Evolutionary conservation across 768 basidiomycete genomes (phyloP), one percentile per base, ranked within the genome.

Genomic region (Lactarius vividus): DNA sequence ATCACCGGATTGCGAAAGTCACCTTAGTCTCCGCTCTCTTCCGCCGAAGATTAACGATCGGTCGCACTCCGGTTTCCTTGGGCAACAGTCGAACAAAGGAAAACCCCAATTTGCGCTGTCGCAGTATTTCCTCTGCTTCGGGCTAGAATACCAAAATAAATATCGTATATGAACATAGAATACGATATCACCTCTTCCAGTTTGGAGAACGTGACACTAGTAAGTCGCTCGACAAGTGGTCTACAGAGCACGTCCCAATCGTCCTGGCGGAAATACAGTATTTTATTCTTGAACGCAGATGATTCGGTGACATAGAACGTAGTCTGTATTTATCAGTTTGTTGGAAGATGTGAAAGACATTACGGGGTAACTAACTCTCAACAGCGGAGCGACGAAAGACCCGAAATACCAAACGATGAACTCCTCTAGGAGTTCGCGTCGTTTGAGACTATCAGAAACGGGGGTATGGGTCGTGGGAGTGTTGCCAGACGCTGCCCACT

Each of bases 351-450:
- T n/a, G 11, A 28, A 29, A 39, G 18, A 7, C 20, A 31, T 15
- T 29, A 39, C 16, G 29, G 13, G 18, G 33, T 23, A 23, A 73
- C 82, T 54, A 67, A 92, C 96, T 80, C 85, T 89, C 39, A 98
- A 75, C 5, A 98, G 77, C 0, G 90, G 85, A 4, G 91, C 75
- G 8, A 98, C 75, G 74, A 96, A 94, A 0, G 86, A 88, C 72
- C 95, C 91, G 64, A 97, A 92, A 70, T 94, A 88, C 97, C 97
- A 99, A 73, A 87, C 91, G n/a, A 98, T 63, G 72, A 96, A 93
- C 59, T 98, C 93, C 73, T 92, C 87, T 0, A 95, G 72, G 16
- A 98, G 75, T 72, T 94, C 88, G n/a, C 85, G 81, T 20, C 93
- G 83, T 74, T 94, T 97, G 37, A 85, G 70, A 2, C 85, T 77